A percentile compares a stretch with the other conserved stretches of the same genome.
Evolutionary conservation across 2,329 filamentous ascomycete species (phyloP).

Genomic region (Anisogramma anomala): DNA sequence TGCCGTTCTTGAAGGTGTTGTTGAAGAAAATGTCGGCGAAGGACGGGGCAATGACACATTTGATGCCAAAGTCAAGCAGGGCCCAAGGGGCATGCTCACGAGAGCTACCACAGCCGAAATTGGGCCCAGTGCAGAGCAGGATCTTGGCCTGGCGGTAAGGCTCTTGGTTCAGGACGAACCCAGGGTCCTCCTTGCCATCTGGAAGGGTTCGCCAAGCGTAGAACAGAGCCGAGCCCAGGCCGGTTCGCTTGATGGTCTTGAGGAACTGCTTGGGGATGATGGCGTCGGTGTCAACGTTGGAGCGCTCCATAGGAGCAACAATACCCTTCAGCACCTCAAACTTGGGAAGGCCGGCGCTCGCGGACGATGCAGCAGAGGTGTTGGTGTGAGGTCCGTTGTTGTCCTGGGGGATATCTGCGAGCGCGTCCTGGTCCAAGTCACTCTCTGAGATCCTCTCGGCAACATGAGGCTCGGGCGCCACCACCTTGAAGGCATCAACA

Average conservation of each 20-base stretch:
- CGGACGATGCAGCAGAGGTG: slow-evolving; percentile 35
- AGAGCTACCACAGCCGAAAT: slow-evolving; percentile 90
- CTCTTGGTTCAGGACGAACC: slow-evolving; percentile 84
- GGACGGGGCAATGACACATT: slow-evolving; percentile 80
- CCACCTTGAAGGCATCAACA: slow-evolving; percentile 42
- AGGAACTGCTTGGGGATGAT: slow-evolving; percentile 99
- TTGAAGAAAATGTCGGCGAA: slow-evolving; percentile 95
- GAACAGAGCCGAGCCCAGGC: slow-evolving; percentile 81
- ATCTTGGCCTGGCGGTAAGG: slow-evolving; percentile 79
- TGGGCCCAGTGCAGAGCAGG: slow-evolving; percentile 78
- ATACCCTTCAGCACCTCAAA: slow-evolving; percentile 78
- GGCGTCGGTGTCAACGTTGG: slow-evolving; percentile 96
- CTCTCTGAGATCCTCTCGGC: slow-evolving; percentile 42
- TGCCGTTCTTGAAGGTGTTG: slow-evolving; percentile 99
- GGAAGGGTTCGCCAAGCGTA: slow-evolving; percentile 67
- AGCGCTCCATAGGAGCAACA: slow-evolving; percentile 73
- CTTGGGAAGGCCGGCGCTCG: slow-evolving; percentile 60
- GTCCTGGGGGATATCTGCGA: slow-evolving; percentile 52
- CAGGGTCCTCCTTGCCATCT: slow-evolving; percentile 61
- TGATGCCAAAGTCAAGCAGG: slow-evolving; percentile 90
- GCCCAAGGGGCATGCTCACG: slow-evolving; percentile 97
- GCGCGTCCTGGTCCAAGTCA: slow-evolving; percentile 40
- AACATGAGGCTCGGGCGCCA: slow-evolving; percentile 31
- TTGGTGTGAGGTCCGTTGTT: slow-evolving; percentile 51
- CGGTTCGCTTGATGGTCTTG: slow-evolving; percentile 97